These are phyloP conservation scores for Apiotrichum siamense DNA, from an alignment of 1,284 basidiomycete genomes.

Conservation along the genomic window DNA sequence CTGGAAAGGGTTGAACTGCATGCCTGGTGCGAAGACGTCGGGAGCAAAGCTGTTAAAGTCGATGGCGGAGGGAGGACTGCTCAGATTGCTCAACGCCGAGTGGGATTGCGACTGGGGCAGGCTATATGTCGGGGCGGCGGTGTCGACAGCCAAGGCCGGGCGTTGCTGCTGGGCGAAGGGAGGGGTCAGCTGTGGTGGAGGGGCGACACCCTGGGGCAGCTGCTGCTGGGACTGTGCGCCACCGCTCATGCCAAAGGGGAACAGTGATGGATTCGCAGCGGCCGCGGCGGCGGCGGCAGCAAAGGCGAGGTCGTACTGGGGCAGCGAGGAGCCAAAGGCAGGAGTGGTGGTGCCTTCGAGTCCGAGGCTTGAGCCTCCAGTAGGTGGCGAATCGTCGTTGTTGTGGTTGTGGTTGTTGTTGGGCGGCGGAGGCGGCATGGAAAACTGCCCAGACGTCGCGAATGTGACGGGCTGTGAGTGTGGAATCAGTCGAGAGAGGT, in stretches of 20 bases:
- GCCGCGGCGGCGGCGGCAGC: background rate
- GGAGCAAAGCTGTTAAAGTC: slow-evolving; percentile 2
- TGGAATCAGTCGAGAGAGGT: no score
- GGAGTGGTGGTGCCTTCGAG: slow-evolving; percentile 7
- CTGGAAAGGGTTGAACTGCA: slow-evolving; percentile 9
- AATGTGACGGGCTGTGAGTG: slow-evolving; percentile 9
- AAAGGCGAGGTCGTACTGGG: slow-evolving; percentile 1
- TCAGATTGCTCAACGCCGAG: slow-evolving; percentile 19
- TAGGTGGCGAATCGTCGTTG: slow-evolving; percentile 1
- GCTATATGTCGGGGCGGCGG: slow-evolving; percentile 14
- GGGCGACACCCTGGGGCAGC: background rate
- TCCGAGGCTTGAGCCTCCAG: slow-evolving; percentile 2
- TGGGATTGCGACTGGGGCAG: slow-evolving; percentile 14
- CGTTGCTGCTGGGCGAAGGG: slow-evolving; percentile 5
- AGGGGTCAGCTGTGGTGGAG: background rate
- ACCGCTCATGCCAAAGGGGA: background rate
- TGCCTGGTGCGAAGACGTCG: slow-evolving; percentile 16
- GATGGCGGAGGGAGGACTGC: slow-evolving; percentile 18
- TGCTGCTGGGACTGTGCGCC: background rate
- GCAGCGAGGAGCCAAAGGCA: background rate
- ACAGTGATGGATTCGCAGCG: background rate
- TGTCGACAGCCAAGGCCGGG: slow-evolving; percentile 25
- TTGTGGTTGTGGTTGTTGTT: no score
- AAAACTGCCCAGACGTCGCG: slow-evolving; percentile 2
- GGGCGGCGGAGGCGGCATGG: slow-evolving; percentile 1